phyloP scores from a whole-genome alignment of 2,329 filamentous ascomycete species.

The Colletotrichum liriopes region DNA sequence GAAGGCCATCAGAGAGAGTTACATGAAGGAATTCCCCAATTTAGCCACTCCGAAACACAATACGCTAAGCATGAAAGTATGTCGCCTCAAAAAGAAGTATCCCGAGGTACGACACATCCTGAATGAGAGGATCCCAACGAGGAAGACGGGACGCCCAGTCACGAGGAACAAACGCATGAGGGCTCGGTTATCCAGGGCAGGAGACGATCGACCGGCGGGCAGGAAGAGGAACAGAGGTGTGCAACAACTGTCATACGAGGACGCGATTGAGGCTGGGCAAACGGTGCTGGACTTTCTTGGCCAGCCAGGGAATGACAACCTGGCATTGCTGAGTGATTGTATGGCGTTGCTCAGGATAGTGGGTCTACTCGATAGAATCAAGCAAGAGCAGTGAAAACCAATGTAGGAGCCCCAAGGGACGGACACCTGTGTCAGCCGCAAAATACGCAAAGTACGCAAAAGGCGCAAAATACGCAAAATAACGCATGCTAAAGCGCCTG shows the following conservation, averaged over 20 bases:
- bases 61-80: neutral
- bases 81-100: neutral
- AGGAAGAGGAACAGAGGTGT: neutral
- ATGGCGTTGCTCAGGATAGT: neutral
- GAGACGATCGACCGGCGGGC: no score
- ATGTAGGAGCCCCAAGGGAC: neutral
- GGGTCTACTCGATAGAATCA: neutral
- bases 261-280: neutral
- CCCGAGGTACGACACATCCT: neutral
- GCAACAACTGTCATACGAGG: neutral
- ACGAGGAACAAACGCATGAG: neutral
- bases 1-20: neutral
- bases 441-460: no score
- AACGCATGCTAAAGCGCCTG: no score
- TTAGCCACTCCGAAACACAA: neutral
- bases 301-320: neutral
- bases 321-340: neutral
- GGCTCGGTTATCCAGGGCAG: neutral
- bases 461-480: no score
- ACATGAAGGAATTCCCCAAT: neutral
- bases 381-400: neutral
- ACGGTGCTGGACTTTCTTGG: neutral
- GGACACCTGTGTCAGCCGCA: neutral
- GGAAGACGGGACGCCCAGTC: neutral
- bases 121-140: neutral